Conservation (phyloP, 2,329 filamentous ascomycete genomes). For the Fusarium nodosum region DNA sequence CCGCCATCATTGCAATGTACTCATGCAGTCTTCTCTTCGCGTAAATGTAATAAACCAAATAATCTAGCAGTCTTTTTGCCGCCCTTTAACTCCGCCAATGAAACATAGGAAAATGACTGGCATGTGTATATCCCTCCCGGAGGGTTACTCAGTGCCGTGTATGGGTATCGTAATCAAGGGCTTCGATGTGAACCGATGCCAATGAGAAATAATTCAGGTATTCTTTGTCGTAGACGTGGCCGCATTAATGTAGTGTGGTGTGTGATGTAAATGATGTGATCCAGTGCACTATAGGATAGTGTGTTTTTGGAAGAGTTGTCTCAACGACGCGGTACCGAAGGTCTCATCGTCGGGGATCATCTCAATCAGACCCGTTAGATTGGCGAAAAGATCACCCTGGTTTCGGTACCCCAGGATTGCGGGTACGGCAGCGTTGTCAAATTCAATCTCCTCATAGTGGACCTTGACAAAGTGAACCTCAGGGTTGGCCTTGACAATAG, state of each 20-base stretch:
- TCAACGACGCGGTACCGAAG: slow-evolving; percentile 68
- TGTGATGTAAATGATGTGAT: slow-evolving; percentile 24
- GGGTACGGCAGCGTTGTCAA: slow-evolving; percentile 89
- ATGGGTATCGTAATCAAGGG: slow-evolving; percentile 49
- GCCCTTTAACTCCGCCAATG: slow-evolving; percentile 28
- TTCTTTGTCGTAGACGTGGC: slow-evolving; percentile 46
- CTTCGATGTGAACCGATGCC: slow-evolving; percentile 25
- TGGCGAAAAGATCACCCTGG: slow-evolving; percentile 89
- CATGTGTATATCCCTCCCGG: slow-evolving; percentile 27
- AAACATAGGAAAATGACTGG: slow-evolving; percentile 34
- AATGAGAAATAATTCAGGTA: slow-evolving; percentile 22
- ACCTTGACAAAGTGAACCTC: slow-evolving; percentile 90
- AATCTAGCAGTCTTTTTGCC: slow-evolving; percentile 17
- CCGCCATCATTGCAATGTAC: slow-evolving; percentile 30
- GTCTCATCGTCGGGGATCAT: slow-evolving; percentile 81
- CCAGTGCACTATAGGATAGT: slow-evolving; percentile 61
- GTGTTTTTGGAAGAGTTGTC: slow-evolving; percentile 66
- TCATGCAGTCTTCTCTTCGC: slow-evolving; percentile 24
- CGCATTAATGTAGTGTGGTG: slow-evolving; percentile 44
- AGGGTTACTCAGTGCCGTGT: slow-evolving; percentile 22
- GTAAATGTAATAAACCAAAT: slow-evolving; percentile 19
- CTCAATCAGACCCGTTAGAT: slow-evolving; percentile 86
- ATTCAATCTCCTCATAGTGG: slow-evolving; percentile 92
- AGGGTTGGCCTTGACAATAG: slow-evolving; percentile 78
- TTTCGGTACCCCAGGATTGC: slow-evolving; percentile 90